Evolutionary conservation across 2,329 filamentous ascomycete genomes (phyloP).

Genomic region (Bipolaris cookei): DNA sequence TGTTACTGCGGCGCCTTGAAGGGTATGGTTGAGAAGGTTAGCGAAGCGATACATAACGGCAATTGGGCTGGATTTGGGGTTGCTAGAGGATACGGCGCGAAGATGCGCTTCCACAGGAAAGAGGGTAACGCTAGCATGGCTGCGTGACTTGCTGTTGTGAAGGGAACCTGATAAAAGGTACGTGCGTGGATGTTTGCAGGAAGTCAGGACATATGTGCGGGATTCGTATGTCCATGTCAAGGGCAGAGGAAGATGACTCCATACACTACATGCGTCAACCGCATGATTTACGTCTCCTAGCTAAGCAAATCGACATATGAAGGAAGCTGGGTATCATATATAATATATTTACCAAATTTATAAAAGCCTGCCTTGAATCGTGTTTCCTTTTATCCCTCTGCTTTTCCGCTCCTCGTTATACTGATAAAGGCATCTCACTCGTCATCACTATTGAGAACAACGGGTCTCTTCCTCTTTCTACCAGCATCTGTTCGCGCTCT

Average conservation of each 20-base stretch:
- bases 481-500: conserved; percentile 12
- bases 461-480: conserved; percentile 24
- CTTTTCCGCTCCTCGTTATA: neutral
- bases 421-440: conserved; percentile 10
- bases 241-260: neutral
- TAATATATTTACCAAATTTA: neutral
- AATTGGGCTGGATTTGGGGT: neutral
- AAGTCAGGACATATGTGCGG: too few species aligned
- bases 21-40: neutral
- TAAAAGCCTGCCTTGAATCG: neutral
- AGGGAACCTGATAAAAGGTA: too few species aligned
- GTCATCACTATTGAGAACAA: conserved; percentile 22
- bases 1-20: conserved; percentile 44
- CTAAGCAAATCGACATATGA: neutral
- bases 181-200: too few species aligned
- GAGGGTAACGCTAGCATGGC: neutral
- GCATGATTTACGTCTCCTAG: neutral
- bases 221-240: neutral
- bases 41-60: neutral
- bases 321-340: neutral
- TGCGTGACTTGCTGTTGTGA: neutral
- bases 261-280: neutral
- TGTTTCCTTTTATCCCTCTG: neutral
- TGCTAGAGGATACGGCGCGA: neutral
- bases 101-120: neutral